Base-by-base conservation (phyloP, 495 filamentous ascomycete genomes). In the Amphirosellinia nigrospora region DNA sequence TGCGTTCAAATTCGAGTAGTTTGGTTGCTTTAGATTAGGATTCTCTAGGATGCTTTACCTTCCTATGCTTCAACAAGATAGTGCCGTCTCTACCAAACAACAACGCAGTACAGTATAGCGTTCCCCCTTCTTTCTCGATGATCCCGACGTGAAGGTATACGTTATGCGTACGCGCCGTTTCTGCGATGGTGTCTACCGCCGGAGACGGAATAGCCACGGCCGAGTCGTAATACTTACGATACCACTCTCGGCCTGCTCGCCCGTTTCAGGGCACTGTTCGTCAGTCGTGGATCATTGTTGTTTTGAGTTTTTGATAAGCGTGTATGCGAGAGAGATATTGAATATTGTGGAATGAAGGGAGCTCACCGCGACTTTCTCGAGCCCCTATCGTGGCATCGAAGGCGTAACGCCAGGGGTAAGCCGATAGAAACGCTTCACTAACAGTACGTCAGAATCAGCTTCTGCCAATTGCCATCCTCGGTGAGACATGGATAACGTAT, bases 371-470 rank as follows among this genome's bases (percentile, higher is more conserved):
- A 10, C 77, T 77, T 70, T 83, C 80, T 36, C 81, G 73, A 10
- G 80, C 74, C 45, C 81, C 80, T 68, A 83, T 78, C 19, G 81
- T 83, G 30, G 79, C 75, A 77, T 83, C 80, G 48, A 83, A 83
- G 16, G 81, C 76, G 63, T 83, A 83, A 19, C 80, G 56, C 81
- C 81, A 83, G 28, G 80, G 80, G 64, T 83, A 83, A 11, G 80
- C 81, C 15, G 79, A 82, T 52, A 83, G 71, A 62, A 81, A 82
- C 1, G 74, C 80, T 69, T 82, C 81, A 21, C 79, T 79, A 69
- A 6, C 3, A 59, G 38, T 32, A 56, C 34, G n/a, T 21, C 3
- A 30, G 1, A 13, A 41, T 61, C 52, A 61, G 53, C 21, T n/a
- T 0, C 6, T 59, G 0, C 5, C 11, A 28, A 1, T 15, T 53